These are phyloP conservation scores for Rhodamnia argentea DNA, from an alignment of 345 rosid genomes.

Conservation along the genomic window DNA sequence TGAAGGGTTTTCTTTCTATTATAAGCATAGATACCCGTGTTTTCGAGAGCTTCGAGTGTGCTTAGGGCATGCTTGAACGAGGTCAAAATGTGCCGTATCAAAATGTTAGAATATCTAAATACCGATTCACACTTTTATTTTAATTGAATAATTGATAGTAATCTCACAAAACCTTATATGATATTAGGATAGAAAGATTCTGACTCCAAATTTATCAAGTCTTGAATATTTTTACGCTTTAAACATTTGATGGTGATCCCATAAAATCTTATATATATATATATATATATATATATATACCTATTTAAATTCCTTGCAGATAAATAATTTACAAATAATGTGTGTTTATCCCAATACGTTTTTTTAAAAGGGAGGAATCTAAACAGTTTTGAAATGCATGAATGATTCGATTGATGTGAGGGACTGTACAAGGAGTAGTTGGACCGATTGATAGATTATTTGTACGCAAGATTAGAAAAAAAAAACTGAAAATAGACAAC, in stretches of 20 bases:
- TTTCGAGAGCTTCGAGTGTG: neutral
- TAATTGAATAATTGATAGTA: fast-evolving
- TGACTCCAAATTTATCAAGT: no score
- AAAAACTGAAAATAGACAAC: neutral
- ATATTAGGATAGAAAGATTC: neutral
- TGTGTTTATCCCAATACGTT: neutral
- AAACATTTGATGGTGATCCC: fast-evolving
- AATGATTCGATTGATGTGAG: neutral
- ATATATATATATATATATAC: fast-evolving
- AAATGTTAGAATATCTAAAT: neutral
- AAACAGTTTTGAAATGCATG: neutral
- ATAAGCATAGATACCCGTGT: neutral
- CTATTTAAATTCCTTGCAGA: neutral
- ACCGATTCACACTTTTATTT: fast-evolving
- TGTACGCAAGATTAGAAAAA: neutral
- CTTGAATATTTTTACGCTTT: no score
- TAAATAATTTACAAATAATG: neutral
- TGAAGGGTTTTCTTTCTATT: neutral
- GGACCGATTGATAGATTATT: neutral
- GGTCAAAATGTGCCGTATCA: neutral
- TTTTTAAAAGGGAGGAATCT: neutral
- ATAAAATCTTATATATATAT: neutral
- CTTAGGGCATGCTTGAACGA: neutral
- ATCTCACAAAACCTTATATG: fast-evolving
- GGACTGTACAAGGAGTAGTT: neutral